Base-by-base conservation (phyloP, 192 early-diverging fungal genomes). In the Diversispora eburnea region DNA sequence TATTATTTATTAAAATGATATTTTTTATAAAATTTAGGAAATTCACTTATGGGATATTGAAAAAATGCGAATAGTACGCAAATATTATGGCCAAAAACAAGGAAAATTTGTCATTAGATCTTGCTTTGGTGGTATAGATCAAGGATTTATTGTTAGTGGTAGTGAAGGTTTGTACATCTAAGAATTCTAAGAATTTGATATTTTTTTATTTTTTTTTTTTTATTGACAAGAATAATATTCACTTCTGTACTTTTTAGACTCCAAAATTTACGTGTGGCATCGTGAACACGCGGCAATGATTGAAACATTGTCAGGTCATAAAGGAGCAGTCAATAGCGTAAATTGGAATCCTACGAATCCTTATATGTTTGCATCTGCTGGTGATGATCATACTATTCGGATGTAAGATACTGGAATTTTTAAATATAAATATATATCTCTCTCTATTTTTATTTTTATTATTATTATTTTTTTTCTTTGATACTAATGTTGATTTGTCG, bases 31-130 rank as follows among this genome's bases (percentile, higher is more conserved):
- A n/a, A 48, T 75, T 49, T 78, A 94, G 76, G 91, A 92, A 71
- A 90, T 97, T 51, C 93, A 96, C 78, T 78, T 98, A 74, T 98
- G 95, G 94, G 88, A 95, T 73, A 75, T 98, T 25, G 76, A 82
- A 45, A 81, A 91, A 47, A 81, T 80, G 55, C 76, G 80, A 43
- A 78, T 96, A n/a, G 83, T 91, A 8, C 89, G 88, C 22, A 90
- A 88, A 45, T 97, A 92, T 71, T 74, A 79, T 10, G 97, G 95
- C 0, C 91, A 92, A 47, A 91, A 91, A 52, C 95, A 97, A 77
- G 91, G 89, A 0, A 78, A 85, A 8, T 97, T 91, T 77, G 91
- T 97, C 42, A 96, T 99, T 70, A 86, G 97, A 63, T 95, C 92
- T 4, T 90, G 91, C 33, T 94, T 99, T 84, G 97, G 93, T 9